Percentiles rank a stretch among this genome's conserved stretches.
phyloP scores from a whole-genome alignment of 2,329 filamentous ascomycete genomes.

The Coccinonectria pachysandricola region DNA sequence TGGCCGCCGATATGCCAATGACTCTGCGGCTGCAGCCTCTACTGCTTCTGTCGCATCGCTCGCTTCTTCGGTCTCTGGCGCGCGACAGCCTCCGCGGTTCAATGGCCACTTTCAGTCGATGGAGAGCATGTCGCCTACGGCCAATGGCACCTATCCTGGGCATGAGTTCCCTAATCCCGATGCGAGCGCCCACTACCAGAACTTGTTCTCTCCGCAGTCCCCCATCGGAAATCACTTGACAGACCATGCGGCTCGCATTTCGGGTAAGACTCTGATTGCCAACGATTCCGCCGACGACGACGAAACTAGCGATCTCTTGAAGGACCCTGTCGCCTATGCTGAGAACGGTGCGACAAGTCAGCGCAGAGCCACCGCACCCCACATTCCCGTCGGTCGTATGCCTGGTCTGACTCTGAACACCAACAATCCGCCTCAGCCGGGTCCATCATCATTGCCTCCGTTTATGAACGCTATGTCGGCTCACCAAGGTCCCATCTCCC shows the following conservation, averaged over 20 bases:
- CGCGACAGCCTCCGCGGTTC: slow-evolving; percentile 48
- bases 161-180: slow-evolving; percentile 52
- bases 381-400: slow-evolving; percentile 60
- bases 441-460: slow-evolving; percentile 42
- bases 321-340: slow-evolving; percentile 62
- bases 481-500: slow-evolving; percentile 43
- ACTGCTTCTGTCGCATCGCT: slow-evolving; percentile 17
- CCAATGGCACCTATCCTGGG: slow-evolving; percentile 39
- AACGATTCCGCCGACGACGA: slow-evolving; percentile 55
- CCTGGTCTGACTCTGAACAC: slow-evolving; percentile 62
- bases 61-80: slow-evolving; percentile 31
- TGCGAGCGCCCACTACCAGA: slow-evolving; percentile 43
- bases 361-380: slow-evolving; percentile 61
- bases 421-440: slow-evolving; percentile 32
- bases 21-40: slow-evolving; percentile 11
- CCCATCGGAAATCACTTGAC: slow-evolving; percentile 60
- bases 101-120: slow-evolving; percentile 51
- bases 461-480: slow-evolving; percentile 32
- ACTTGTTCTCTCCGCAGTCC: slow-evolving; percentile 62
- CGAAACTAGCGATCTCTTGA: slow-evolving; percentile 61
- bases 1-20: slow-evolving; percentile 17
- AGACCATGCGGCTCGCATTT: slow-evolving; percentile 44
- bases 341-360: slow-evolving; percentile 40
- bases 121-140: slow-evolving; percentile 52
- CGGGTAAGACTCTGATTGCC: slow-evolving; percentile 63